Percentiles rank a stretch among this genome's conserved stretches.
These are phyloP conservation scores for Podospora pseudopauciseta DNA, from an alignment of 495 filamentous ascomycete species.

Conservation along the genomic window DNA sequence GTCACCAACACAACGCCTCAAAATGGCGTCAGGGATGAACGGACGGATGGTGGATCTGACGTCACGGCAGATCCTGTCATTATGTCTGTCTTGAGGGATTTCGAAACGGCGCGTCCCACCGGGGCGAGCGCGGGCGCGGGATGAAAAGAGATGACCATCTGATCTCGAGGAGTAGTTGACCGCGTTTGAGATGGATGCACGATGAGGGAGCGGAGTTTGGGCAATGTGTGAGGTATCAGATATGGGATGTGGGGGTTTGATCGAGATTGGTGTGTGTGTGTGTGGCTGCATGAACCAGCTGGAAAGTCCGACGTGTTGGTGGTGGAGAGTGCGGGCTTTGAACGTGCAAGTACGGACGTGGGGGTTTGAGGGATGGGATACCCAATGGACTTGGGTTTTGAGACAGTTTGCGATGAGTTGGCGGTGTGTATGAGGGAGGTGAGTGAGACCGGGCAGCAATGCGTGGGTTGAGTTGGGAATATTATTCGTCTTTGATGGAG, in stretches of 20 bases:
- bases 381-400: too few species aligned
- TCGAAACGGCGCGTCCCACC: not conserved
- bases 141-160: not conserved
- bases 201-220: not conserved
- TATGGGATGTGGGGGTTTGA: not conserved
- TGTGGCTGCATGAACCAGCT: not conserved
- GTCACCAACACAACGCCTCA: not conserved
- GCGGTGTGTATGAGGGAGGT: too few species aligned
- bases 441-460: not conserved
- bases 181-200: not conserved
- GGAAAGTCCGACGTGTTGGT: not conserved
- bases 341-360: not conserved
- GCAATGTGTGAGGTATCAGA: not conserved
- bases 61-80: not conserved
- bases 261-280: not conserved
- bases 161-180: not conserved
- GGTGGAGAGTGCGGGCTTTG: not conserved
- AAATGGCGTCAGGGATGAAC: not conserved
- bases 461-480: not conserved
- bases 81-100: not conserved
- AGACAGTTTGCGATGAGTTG: too few species aligned
- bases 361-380: not conserved
- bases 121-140: too few species aligned
- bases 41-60: not conserved
- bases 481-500: not conserved